These are phyloP conservation scores for Aureobasidium sp. DNA, from an alignment of 2,329 filamentous ascomycete species.

Conservation along the genomic window DNA sequence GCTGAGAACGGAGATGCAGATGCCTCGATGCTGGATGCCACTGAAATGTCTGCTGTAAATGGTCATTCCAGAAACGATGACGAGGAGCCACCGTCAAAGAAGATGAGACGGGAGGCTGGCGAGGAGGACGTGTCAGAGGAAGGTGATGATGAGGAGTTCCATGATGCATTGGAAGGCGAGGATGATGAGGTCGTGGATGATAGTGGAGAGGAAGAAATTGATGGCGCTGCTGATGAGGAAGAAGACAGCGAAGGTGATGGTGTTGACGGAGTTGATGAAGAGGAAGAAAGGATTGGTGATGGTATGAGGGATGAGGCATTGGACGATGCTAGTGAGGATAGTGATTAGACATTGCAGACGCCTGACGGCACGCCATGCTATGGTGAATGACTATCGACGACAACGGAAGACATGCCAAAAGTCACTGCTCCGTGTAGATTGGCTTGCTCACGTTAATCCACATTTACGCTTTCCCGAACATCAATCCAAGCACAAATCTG, in stretches of 20 bases:
- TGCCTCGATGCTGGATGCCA: slow-evolving; percentile 13
- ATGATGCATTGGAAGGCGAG: slow-evolving; percentile 37
- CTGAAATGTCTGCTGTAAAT: slow-evolving; percentile 22
- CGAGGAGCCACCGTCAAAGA: slow-evolving; percentile 41
- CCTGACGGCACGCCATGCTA: background rate
- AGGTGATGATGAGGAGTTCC: slow-evolving; percentile 37
- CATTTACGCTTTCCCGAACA: too few relatives aligned
- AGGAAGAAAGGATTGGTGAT: slow-evolving; percentile 54
- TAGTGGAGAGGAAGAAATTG: slow-evolving; percentile 46
- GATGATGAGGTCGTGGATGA: slow-evolving; percentile 42
- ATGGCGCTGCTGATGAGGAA: slow-evolving; percentile 43
- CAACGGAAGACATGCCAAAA: too few relatives aligned
- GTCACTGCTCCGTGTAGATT: too few relatives aligned
- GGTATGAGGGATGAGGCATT: slow-evolving; percentile 24
- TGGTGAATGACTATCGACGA: too few relatives aligned
- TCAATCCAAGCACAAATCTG: too few relatives aligned
- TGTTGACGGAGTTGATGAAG: slow-evolving; percentile 43
- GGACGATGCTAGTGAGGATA: slow-evolving; percentile 25
- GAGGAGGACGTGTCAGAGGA: slow-evolving; percentile 25
- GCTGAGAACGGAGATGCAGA: slow-evolving; percentile 17
- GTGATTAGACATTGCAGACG: slow-evolving; percentile 18
- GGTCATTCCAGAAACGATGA: slow-evolving; percentile 32
- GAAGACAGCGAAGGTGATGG: slow-evolving; percentile 35
- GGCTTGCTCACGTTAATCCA: too few relatives aligned
- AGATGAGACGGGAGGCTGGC: slow-evolving; percentile 37